Conservation (phyloP, 169 alveolate species). For the Eimeria sp. region DNA sequence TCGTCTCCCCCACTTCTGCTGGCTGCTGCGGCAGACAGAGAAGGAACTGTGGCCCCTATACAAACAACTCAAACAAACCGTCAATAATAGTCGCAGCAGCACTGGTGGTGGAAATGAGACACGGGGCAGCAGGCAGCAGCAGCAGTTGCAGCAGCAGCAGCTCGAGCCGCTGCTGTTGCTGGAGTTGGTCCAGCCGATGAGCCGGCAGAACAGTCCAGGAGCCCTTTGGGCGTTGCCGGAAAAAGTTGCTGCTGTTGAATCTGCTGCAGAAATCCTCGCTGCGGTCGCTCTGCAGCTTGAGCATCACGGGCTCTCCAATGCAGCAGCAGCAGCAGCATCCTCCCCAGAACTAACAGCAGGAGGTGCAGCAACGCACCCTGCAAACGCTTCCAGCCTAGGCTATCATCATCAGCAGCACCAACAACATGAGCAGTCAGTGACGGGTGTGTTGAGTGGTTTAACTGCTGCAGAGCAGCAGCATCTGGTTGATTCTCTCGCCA, state of each 20-base stretch:
- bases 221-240: conserved; percentile 65
- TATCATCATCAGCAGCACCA: no score
- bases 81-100: background rate
- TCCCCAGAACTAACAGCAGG: background rate
- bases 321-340: background rate
- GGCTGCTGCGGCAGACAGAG: conserved; percentile 19
- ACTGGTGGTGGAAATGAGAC: background rate
- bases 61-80: background rate
- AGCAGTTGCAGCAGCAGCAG: conserved; percentile 10
- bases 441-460: background rate
- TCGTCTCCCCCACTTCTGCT: conserved; percentile 36
- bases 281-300: no score
- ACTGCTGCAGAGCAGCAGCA: conserved; percentile 17
- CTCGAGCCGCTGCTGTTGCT: conserved; percentile 10
- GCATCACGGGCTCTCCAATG: no score
- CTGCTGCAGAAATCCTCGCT: no score
- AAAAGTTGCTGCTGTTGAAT: background rate
- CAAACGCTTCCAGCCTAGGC: background rate
- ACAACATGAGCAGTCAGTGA: no score
- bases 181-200: conserved; percentile 45
- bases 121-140: no score
- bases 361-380: conserved; percentile 2
- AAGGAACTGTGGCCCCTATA: background rate
- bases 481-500: background rate
- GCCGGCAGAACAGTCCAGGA: conserved; percentile 66